Evolutionary conservation across 305 asterid species (phyloP).

Genomic region (Rubia peregrina): DNA sequence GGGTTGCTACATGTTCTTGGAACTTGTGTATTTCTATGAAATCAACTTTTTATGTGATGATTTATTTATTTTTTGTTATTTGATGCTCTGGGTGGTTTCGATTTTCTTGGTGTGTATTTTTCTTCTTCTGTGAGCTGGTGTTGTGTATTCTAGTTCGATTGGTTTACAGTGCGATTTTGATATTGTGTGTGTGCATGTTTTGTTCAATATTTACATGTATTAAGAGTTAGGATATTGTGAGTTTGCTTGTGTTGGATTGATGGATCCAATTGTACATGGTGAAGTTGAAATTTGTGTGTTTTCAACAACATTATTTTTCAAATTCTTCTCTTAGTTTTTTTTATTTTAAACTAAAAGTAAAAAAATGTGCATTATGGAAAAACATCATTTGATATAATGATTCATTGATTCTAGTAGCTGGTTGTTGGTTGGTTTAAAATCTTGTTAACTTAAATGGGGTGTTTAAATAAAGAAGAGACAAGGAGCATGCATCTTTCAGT

Average conservation of each 20-base stretch:
- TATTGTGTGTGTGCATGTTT: neutral
- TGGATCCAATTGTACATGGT: neutral
- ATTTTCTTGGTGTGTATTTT: no score
- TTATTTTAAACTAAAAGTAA: neutral
- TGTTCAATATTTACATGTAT: neutral
- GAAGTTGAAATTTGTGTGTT: neutral
- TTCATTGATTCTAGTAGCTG: neutral
- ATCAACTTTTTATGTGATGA: neutral
- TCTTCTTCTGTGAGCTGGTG: no score
- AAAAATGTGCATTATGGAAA: neutral
- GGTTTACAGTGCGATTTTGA: no score
- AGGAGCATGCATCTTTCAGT: neutral
- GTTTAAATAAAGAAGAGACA: neutral
- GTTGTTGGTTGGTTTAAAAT: neutral
- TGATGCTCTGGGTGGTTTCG: no score
- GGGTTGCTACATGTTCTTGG: neutral
- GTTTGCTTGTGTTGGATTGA: neutral
- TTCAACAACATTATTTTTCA: neutral
- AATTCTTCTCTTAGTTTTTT: neutral
- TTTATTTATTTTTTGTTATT: no score
- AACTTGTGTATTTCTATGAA: neutral
- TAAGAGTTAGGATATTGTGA: neutral
- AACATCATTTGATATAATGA: neutral
- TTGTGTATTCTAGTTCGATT: no score
- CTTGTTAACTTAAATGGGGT: neutral